Evolutionary conservation across 2,329 filamentous ascomycete species (phyloP).

Genomic region (Fusarium sp.): DNA sequence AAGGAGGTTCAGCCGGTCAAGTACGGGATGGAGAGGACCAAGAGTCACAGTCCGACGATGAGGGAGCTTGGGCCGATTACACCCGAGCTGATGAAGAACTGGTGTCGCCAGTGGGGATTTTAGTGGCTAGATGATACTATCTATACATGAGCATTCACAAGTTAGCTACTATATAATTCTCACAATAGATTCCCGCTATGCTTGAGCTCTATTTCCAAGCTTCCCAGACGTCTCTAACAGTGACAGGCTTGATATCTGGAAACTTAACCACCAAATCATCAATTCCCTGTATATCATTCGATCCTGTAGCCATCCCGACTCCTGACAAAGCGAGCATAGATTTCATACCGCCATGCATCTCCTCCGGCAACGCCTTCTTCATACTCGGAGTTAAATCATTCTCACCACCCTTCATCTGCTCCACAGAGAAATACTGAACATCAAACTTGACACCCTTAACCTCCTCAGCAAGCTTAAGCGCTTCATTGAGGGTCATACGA

Average conservation of each 20-base stretch:
- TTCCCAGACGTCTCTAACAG: neutral
- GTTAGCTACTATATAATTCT: neutral
- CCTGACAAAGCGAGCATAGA: neutral
- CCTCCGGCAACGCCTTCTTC: neutral
- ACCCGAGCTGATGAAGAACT: neutral
- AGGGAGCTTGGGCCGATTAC: neutral
- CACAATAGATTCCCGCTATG: accelerated
- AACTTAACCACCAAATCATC: neutral
- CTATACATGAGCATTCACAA: too few species aligned
- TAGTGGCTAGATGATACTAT: neutral
- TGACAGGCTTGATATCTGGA: neutral
- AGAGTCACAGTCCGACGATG: neutral
- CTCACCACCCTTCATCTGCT: neutral
- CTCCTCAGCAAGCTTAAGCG: neutral
- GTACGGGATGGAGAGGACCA: neutral
- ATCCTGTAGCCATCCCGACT: neutral
- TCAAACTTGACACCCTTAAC: neutral
- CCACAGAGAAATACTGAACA: neutral
- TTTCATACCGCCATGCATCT: neutral
- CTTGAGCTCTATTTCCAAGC: neutral
- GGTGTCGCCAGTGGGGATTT: conserved; percentile 11
- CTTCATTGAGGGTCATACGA: neutral
- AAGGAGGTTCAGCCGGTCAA: neutral
- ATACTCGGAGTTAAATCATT: neutral
- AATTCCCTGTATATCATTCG: accelerated